Percentiles rank a stretch among this genome's conserved stretches.
These are phyloP conservation scores for Auricularia auricula-judae DNA, from an alignment of 768 basidiomycete genomes.

Conservation along the genomic window DNA sequence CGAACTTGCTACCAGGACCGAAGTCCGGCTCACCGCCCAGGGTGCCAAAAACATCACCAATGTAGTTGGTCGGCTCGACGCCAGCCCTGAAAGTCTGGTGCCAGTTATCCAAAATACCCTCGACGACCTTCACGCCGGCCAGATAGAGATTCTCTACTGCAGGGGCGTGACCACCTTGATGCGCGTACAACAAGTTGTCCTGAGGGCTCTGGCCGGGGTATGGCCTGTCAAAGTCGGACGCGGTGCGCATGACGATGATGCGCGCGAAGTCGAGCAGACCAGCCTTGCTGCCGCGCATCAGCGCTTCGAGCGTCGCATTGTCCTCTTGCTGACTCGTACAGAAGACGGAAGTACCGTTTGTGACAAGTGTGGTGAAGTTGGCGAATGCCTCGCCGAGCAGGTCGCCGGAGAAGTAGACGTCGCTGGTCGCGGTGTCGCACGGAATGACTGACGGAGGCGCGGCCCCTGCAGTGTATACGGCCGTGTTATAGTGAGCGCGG, in stretches of 20 bases:
- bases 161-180: conserved; percentile 20
- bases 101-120: conserved; percentile 27
- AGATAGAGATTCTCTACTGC: conserved; percentile 26
- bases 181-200: conserved; percentile 19
- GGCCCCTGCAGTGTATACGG: too few species aligned
- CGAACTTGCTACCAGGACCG: conserved; percentile 4
- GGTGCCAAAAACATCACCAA: conserved; percentile 23
- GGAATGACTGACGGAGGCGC: too few species aligned
- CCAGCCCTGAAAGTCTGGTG: conserved; percentile 20
- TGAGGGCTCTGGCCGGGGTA: conserved; percentile 11
- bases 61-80: conserved; percentile 20
- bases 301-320: conserved; percentile 27
- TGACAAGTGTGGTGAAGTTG: conserved; percentile 26
- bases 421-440: conserved; percentile 25
- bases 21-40: conserved; percentile 20
- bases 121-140: conserved; percentile 27
- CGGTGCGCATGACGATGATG: conserved; percentile 28
- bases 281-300: conserved; percentile 23
- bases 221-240: conserved; percentile 24
- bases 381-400: conserved; percentile 26
- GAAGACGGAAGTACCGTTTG: conserved; percentile 21
- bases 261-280: conserved; percentile 27
- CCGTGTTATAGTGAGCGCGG: neutral
- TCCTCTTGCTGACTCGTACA: conserved; percentile 31
- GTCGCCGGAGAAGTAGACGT: conserved; percentile 26